phyloP scores from a whole-genome alignment of 768 basidiomycete species.

The Lactarius psammicola region DNA sequence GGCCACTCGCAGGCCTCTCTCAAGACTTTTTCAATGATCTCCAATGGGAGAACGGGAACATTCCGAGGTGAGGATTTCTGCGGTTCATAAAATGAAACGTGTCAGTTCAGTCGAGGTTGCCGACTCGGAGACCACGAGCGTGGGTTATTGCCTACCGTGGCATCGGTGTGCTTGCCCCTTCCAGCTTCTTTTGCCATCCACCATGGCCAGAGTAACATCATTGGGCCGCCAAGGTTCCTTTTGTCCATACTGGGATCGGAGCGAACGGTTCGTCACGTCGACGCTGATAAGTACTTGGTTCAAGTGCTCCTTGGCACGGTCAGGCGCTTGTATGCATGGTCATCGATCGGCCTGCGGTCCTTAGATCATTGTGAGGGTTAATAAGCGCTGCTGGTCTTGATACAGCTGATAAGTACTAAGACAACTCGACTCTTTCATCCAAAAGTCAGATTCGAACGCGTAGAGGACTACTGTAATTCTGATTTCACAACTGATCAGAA shows the following conservation, averaged over 20 bases:
- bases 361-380: not conserved
- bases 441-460: too few species aligned
- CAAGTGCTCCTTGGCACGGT: too few species aligned
- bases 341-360: too few species aligned
- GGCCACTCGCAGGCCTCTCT: constrained; percentile 13
- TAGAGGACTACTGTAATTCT: too few species aligned
- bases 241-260: not conserved
- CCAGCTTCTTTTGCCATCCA: not conserved
- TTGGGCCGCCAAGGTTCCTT: not conserved
- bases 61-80: not conserved
- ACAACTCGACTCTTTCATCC: too few species aligned
- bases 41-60: constrained; percentile 2
- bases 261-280: too few species aligned
- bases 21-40: constrained; percentile 15
- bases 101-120: not conserved
- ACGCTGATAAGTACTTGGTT: not conserved
- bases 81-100: not conserved
- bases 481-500: too few species aligned
- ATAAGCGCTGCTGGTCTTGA: not conserved
- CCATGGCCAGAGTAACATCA: constrained; percentile 7
- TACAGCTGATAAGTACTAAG: not conserved
- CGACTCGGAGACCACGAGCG: not conserved
- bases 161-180: not conserved
- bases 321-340: constrained; percentile 41
- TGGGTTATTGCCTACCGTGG: not conserved